A percentile compares a stretch with the other conserved stretches of the same genome.
Conservation (phyloP, 2,329 filamentous ascomycete species). For the Clonostachys byssicola region DNA sequence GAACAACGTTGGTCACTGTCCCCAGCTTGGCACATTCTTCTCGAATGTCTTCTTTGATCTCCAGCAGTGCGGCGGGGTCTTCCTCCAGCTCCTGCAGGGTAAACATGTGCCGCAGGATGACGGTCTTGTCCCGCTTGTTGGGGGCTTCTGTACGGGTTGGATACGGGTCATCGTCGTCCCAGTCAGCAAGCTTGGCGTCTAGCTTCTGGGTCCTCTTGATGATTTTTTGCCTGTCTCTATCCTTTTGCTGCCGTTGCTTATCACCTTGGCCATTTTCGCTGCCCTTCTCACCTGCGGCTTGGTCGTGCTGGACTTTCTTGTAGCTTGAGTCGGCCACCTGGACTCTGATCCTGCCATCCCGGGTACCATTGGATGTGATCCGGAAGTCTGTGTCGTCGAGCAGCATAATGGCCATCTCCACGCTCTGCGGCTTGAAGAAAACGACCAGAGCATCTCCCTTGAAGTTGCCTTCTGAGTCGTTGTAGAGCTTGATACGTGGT, state of each 20-base stretch:
- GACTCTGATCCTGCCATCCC: slow-evolving; percentile 68
- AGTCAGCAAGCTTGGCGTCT: slow-evolving; percentile 88
- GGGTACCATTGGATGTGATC: slow-evolving; percentile 45
- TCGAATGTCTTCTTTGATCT: slow-evolving; percentile 92
- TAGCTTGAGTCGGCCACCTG: slow-evolving; percentile 85
- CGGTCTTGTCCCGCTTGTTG: slow-evolving; percentile 68
- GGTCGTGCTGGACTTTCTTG: slow-evolving; percentile 76
- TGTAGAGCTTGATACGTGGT: slow-evolving; percentile 91
- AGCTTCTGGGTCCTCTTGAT: slow-evolving; percentile 89
- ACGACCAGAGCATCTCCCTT: slow-evolving; percentile 92
- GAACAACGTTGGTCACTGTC: slow-evolving; percentile 81
- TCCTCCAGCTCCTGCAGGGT: slow-evolving; percentile 80
- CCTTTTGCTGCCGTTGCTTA: slow-evolving; percentile 38
- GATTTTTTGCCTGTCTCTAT: slow-evolving; percentile 80
- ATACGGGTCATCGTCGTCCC: slow-evolving; percentile 82
- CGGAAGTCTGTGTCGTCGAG: slow-evolving; percentile 82
- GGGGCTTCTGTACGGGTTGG: slow-evolving; percentile 32
- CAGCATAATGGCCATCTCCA: slow-evolving; percentile 76
- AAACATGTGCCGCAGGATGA: slow-evolving; percentile 92
- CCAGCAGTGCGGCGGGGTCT: slow-evolving; percentile 75
- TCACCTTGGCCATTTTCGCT: slow-evolving; percentile 14
- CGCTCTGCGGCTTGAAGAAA: slow-evolving; percentile 94
- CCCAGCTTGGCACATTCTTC: slow-evolving; percentile 87
- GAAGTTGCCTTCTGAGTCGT: slow-evolving; percentile 74
- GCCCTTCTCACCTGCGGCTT: slow-evolving; percentile 16